Conservation (phyloP, 352 stramenopile species). For the Globisporangium alternatum region DNA sequence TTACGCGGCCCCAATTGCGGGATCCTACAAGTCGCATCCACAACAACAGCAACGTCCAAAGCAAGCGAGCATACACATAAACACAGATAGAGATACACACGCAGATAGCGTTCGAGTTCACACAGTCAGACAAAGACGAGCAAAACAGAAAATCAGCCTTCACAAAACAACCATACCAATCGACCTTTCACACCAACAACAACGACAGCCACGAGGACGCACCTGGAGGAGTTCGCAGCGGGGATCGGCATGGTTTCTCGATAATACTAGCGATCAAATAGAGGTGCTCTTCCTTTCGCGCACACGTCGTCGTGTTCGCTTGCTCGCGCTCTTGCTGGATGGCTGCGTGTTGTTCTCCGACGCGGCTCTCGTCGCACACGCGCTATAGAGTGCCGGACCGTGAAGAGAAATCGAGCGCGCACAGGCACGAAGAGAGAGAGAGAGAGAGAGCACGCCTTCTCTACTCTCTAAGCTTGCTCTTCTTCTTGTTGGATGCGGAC, state of each 20-base stretch:
- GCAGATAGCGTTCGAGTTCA: neutral
- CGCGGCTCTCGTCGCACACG: neutral
- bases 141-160: neutral
- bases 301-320: neutral
- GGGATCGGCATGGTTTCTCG: slow-evolving; percentile 14
- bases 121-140: neutral
- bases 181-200: neutral
- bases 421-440: neutral
- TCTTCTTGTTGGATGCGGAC: neutral
- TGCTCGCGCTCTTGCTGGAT: neutral
- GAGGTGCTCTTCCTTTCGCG: neutral
- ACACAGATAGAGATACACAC: neutral
- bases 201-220: slow-evolving; percentile 2
- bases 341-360: neutral
- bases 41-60: neutral
- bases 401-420: neutral
- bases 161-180: neutral
- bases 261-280: neutral
- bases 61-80: neutral
- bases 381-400: neutral
- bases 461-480: neutral
- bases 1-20: slow-evolving; percentile 21
- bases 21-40: slow-evolving; percentile 17
- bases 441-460: neutral
- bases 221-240: slow-evolving; percentile 13